Evolutionary conservation across 306 rosid genomes (phyloP), one percentile per base, ranked within the genome.

Genomic region (Corylus heterophylla): DNA sequence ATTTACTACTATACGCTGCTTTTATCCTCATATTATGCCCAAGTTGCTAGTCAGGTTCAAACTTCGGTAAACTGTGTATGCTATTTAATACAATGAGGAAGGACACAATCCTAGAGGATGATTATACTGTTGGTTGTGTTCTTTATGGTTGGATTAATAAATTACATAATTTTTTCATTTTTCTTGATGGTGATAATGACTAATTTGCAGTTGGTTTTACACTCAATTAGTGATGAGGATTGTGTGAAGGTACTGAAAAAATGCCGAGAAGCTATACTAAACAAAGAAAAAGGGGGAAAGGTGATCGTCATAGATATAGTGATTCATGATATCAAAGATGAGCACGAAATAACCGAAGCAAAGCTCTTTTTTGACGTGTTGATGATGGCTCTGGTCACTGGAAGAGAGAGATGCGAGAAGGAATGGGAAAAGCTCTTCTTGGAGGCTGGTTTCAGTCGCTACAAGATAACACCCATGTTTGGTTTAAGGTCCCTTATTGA

Each of bases 221-320:
- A 85, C 54, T 82, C 59, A 42, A 78, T 82, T 82, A 74, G 76
- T n/a, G 91, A 88, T 22, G 92, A 90, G 22, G 68, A 75, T 2
- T 80, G 91, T 20, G 2, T 87, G 31, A 78, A 83, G 74, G 71
- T 88, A 56, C 74, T 88, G 83, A 88, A 82, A 84, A 90, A 82
- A 12, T 83, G 94, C 79, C 81, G 83, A 71, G 88, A 83, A 71
- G 85, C 89, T n/a, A 80, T 88, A 76, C 68, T 88, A 11, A 64
- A 73, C 27, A 76, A 75, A 56, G 85, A 84, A 37, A 76, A 87
- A 13, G 69, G 51, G n/a, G 89, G 91, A 12, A 90, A 87, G 66
- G 88, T 88, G 42, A 80, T 90, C 10, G 84, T 88, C 74, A 83
- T 90, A 31, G 94, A 90, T 64, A 76, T 83, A 42, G 86, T 85